Percentiles rank a stretch among this genome's conserved stretches.
phyloP scores from a whole-genome alignment of 2,329 filamentous ascomycete genomes.

The Periconia sp. region DNA sequence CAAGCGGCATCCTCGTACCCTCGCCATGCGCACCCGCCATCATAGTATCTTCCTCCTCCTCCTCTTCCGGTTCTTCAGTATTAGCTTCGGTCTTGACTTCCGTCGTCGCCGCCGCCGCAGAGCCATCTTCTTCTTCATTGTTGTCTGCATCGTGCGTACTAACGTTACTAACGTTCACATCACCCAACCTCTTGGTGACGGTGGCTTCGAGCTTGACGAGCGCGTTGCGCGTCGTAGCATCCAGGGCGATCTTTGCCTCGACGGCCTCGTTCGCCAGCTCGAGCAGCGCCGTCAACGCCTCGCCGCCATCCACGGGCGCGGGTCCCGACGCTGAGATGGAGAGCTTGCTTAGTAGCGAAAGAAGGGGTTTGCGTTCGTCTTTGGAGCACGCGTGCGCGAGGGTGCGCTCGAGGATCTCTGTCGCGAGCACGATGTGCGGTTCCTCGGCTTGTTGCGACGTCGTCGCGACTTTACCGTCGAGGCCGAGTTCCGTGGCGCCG shows the following conservation, averaged over 20 bases:
- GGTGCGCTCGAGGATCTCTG: constrained; percentile 74
- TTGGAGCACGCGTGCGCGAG: constrained; percentile 65
- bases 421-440: constrained; percentile 77
- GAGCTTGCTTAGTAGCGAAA: constrained; percentile 74
- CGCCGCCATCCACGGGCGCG: constrained; percentile 12
- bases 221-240: constrained; percentile 55
- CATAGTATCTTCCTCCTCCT: constrained; percentile 35
- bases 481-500: constrained; percentile 55
- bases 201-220: constrained; percentile 56
- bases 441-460: constrained; percentile 65
- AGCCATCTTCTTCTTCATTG: constrained; percentile 11
- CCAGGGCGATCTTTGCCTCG: constrained; percentile 53
- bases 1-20: constrained; percentile 37
- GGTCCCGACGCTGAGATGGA: constrained; percentile 65
- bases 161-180: constrained; percentile 18
- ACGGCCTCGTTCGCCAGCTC: constrained; percentile 51
- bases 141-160: constrained; percentile 23
- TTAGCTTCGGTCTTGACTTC: constrained; percentile 17
- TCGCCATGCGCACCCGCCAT: constrained; percentile 37
- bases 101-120: constrained; percentile 19
- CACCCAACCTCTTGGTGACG: constrained; percentile 56
- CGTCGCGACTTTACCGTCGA: constrained; percentile 55
- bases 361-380: constrained; percentile 75
- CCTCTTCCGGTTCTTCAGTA: constrained; percentile 14
- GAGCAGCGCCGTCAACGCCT: constrained; percentile 39